A percentile compares a stretch with the other conserved stretches of the same genome.
phyloP scores from a whole-genome alignment of 148 eudicot species.

The Vaccinium darrowii region DNA sequence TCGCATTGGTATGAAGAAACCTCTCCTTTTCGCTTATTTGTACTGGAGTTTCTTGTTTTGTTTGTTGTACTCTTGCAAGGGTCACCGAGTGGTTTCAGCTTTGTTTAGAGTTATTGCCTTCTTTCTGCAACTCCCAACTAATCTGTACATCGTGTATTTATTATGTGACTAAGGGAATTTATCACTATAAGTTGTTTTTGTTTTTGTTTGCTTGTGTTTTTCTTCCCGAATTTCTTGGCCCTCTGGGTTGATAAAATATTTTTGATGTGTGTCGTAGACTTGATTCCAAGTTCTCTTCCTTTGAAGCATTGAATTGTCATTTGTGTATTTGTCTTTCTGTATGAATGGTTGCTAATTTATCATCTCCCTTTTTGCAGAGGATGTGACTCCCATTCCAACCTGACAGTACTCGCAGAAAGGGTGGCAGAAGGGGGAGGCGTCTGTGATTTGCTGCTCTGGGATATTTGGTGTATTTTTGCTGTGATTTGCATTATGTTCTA shows the following conservation, averaged over 20 bases:
- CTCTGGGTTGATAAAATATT: not conserved
- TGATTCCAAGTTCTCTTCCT: not conserved
- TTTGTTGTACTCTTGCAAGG: not conserved
- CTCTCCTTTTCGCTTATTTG: not conserved
- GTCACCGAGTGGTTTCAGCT: not conserved
- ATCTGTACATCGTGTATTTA: not conserved
- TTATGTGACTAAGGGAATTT: not conserved
- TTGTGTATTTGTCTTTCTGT: not conserved
- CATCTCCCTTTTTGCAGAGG: conserved; percentile 45
- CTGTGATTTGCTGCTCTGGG: conserved; percentile 35
- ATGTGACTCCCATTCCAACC: conserved; percentile 87
- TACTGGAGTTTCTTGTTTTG: not conserved
- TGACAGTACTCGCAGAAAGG: conserved; percentile 91
- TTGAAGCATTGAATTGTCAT: not conserved
- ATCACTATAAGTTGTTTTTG: not conserved
- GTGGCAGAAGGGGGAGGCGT: conserved; percentile 28
- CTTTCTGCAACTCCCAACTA: not conserved
- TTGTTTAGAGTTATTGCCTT: not conserved
- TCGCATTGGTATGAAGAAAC: conserved; percentile 16
- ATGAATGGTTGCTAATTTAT: not conserved
- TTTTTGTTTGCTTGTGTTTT: not conserved
- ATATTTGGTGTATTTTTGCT: not conserved
- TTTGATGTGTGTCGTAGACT: not conserved
- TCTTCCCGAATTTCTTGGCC: not conserved
- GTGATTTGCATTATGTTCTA: not conserved